These are phyloP conservation scores for Fagopyrum esculentum DNA, from an alignment of 148 eudicot species.

Conservation along the genomic window DNA sequence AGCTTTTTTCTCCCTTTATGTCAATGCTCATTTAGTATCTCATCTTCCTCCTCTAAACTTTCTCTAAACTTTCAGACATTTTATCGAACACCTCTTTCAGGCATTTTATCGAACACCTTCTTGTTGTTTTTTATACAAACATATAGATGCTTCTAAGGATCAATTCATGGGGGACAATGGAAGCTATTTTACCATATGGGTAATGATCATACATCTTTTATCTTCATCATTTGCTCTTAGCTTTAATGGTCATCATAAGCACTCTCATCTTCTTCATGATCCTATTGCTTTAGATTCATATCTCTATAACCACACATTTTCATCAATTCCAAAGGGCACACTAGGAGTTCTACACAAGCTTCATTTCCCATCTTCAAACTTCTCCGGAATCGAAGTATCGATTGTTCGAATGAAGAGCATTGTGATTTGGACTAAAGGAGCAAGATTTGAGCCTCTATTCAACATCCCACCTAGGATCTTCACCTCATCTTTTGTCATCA, in stretches of 20 bases:
- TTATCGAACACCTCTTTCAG: too few species aligned
- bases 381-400: constrained; percentile 46
- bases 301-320: constrained; percentile 28
- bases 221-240: constrained; percentile 10
- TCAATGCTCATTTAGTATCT: not conserved
- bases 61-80: too few species aligned
- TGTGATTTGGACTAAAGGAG: constrained; percentile 40
- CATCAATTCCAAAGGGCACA: constrained; percentile 13
- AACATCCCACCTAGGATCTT: constrained; percentile 40
- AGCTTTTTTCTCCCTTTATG: not conserved
- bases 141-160: not conserved
- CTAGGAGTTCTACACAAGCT: constrained; percentile 46
- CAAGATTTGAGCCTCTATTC: constrained; percentile 34
- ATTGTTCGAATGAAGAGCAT: constrained; percentile 38
- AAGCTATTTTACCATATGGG: constrained; percentile 25
- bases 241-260: not conserved
- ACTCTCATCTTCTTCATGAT: not conserved
- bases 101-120: not conserved
- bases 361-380: constrained; percentile 44
- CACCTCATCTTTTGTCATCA: constrained; percentile 36
- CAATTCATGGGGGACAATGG: constrained; percentile 47
- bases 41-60: not conserved
- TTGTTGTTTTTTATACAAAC: not conserved
- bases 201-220: constrained; percentile 19
- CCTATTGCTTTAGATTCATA: constrained; percentile 37